Conservation (phyloP, 495 filamentous ascomycete genomes). For the Neurospora sp. region DNA sequence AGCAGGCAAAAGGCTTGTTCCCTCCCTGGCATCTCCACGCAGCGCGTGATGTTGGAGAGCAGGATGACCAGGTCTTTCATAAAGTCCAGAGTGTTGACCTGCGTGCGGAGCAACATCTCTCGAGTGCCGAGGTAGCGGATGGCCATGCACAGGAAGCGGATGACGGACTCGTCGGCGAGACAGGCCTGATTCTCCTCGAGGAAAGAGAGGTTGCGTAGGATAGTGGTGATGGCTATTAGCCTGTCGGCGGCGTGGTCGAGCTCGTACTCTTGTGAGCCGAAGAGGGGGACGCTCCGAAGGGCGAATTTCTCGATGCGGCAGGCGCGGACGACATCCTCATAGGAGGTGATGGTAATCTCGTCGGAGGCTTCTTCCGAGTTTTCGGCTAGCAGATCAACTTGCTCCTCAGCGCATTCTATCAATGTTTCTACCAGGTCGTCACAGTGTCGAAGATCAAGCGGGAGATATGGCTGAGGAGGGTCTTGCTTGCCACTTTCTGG, state of each 20-base stretch:
- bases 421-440: constrained; percentile 83
- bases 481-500: constrained; percentile 43
- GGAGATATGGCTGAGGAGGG: constrained; percentile 10
- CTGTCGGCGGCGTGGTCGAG: constrained; percentile 79
- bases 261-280: constrained; percentile 71
- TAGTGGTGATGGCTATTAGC: constrained; percentile 83
- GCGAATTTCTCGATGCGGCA: constrained; percentile 59
- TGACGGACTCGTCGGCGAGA: constrained; percentile 62
- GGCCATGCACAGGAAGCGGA: constrained; percentile 69
- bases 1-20: constrained; percentile 83
- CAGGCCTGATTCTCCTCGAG: constrained; percentile 55
- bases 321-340: constrained; percentile 77
- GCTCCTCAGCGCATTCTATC: constrained; percentile 83
- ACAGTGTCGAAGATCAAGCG: constrained; percentile 53
- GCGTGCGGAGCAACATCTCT: constrained; percentile 70
- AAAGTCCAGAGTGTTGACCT: constrained; percentile 80
- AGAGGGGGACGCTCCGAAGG: constrained; percentile 57
- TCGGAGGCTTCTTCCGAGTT: constrained; percentile 77
- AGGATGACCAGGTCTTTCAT: constrained; percentile 92
- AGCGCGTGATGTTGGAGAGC: constrained; percentile 75
- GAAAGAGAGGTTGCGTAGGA: constrained; percentile 88
- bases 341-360: constrained; percentile 64
- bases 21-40: constrained; percentile 70
- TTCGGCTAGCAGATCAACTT: constrained; percentile 67
- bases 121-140: constrained; percentile 84